Conservation (phyloP, 2,329 filamentous ascomycete genomes). For the Arachnomyces sp. region DNA sequence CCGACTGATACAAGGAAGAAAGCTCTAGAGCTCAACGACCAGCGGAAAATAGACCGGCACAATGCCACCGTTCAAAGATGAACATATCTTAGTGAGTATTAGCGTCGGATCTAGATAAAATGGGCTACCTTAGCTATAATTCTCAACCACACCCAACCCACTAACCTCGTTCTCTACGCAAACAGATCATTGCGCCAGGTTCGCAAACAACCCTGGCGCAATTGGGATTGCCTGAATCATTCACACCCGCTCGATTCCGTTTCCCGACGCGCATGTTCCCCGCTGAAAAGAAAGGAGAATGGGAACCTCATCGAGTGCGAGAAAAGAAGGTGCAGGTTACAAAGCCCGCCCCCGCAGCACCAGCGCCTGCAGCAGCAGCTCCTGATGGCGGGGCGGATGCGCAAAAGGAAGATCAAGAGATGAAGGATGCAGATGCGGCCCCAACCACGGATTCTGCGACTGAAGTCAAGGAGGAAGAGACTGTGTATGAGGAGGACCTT, state of each 20-base stretch:
- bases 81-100: conserved; percentile 41
- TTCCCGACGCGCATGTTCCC: conserved; percentile 91
- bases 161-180: conserved; percentile 6
- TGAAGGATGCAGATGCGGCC: conserved; percentile 34
- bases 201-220: conserved; percentile 87
- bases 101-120: neutral
- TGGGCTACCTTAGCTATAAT: no score
- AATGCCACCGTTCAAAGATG: conserved; percentile 46
- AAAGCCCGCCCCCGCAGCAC: conserved; percentile 13
- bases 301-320: conserved; percentile 72
- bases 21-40: no score
- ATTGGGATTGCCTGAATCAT: conserved; percentile 78
- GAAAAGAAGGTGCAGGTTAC: conserved; percentile 32
- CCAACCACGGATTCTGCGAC: conserved; percentile 24
- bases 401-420: conserved; percentile 32
- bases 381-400: conserved; percentile 9
- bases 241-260: conserved; percentile 80
- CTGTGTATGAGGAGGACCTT: conserved; percentile 77
- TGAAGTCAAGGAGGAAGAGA: conserved; percentile 35
- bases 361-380: conserved; percentile 12
- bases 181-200: conserved; percentile 51
- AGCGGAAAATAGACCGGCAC: conserved; percentile 8
- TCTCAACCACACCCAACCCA: neutral
- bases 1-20: no score
- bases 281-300: conserved; percentile 65